Evolutionary conservation across 2,329 filamentous ascomycete species (phyloP).

Genomic region (Scleromitrula shiraiana): DNA sequence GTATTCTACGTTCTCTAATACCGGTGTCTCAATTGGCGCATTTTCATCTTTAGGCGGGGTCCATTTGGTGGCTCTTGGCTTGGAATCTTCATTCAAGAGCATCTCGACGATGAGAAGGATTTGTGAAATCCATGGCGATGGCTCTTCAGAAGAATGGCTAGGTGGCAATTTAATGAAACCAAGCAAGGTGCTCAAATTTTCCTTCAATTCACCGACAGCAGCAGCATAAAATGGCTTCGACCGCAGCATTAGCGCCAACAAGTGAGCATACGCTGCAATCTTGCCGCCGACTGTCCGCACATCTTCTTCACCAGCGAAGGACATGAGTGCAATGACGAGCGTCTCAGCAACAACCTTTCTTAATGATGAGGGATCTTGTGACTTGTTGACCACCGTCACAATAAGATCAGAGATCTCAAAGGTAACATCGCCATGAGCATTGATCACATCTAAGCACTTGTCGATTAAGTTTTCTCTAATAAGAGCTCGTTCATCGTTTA

Average conservation of each 20-base stretch:
- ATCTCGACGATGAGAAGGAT: constrained; percentile 86
- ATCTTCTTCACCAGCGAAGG: constrained; percentile 52
- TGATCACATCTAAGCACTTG: constrained; percentile 81
- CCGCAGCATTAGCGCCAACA: constrained; percentile 81
- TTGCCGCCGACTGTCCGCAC: constrained; percentile 45
- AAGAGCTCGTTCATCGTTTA: constrained; percentile 67
- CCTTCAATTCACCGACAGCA: constrained; percentile 65
- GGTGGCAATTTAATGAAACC: constrained; percentile 67
- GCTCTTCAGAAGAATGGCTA: constrained; percentile 61
- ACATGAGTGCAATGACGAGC: constrained; percentile 75
- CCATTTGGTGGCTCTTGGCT: constrained; percentile 70
- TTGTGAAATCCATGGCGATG: constrained; percentile 89
- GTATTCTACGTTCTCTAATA: constrained; percentile 51
- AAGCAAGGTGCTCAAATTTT: constrained; percentile 68
- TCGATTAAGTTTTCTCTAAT: constrained; percentile 76
- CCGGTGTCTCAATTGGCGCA: constrained; percentile 42
- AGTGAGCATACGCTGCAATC: constrained; percentile 84
- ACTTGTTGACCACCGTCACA: constrained; percentile 57
- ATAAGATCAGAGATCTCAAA: constrained; percentile 90
- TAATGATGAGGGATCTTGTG: constrained; percentile 47
- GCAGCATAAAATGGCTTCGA: constrained; percentile 72
- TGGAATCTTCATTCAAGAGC: constrained; percentile 79
- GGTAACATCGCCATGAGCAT: constrained; percentile 78
- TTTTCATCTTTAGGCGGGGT: constrained; percentile 45
- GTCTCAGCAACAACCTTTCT: constrained; percentile 71